These are phyloP conservation scores for Vanderwaltozyma yarrowii DNA, from an alignment of 805 yeast species.

Conservation along the genomic window DNA sequence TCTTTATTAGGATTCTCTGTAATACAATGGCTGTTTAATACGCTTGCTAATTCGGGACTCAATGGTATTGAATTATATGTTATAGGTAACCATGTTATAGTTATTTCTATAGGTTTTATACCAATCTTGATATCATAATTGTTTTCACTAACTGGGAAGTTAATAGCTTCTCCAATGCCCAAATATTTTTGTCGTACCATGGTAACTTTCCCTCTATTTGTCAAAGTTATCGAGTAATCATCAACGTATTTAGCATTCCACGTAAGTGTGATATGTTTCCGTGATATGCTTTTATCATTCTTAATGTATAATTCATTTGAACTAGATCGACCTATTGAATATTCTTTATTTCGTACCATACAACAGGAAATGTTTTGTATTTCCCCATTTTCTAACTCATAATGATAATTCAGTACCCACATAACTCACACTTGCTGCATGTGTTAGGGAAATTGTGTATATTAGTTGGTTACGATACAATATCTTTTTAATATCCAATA, in stretches of 20 bases:
- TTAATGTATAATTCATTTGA: slow-evolving; percentile 20
- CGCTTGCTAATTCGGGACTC: background rate
- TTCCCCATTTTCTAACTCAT: slow-evolving; percentile 14
- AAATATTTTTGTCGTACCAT: slow-evolving; percentile 12
- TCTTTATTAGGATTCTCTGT: background rate
- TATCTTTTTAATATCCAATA: background rate
- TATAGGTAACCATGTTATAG: background rate
- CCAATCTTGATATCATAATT: slow-evolving; percentile 13
- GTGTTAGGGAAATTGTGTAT: too few relatives aligned
- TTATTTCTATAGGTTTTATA: slow-evolving; percentile 11
- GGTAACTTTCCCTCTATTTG: slow-evolving; percentile 24
- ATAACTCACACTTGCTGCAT: too few relatives aligned
- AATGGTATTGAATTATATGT: background rate
- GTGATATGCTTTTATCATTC: slow-evolving; percentile 27
- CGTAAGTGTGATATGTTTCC: slow-evolving; percentile 18
- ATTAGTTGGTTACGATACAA: too few relatives aligned
- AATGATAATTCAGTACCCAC: slow-evolving; percentile 20
- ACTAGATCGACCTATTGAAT: slow-evolving; percentile 25
- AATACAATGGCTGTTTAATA: background rate
- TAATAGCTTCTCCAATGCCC: slow-evolving; percentile 9
- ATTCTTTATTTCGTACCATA: slow-evolving; percentile 6
- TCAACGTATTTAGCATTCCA: slow-evolving; percentile 9
- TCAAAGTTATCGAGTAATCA: slow-evolving; percentile 1
- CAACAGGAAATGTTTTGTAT: slow-evolving; percentile 9
- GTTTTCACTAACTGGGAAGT: slow-evolving; percentile 1